phyloP scores from a whole-genome alignment of 495 filamentous ascomycete genomes.

The Apodospora peruviana region DNA sequence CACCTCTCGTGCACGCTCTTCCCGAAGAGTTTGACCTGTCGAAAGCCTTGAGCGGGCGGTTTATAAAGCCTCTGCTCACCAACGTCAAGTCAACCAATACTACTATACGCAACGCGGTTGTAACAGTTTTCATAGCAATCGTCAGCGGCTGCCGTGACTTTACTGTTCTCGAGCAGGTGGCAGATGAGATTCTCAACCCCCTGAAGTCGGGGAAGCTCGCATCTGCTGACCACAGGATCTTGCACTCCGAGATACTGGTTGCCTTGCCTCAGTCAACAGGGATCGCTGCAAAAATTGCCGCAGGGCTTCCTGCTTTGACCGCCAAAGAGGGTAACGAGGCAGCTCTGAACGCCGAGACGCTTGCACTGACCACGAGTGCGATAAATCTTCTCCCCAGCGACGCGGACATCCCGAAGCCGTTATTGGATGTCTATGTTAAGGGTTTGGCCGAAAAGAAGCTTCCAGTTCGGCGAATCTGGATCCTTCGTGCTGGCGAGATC shows the following conservation, averaged over 20 bases:
- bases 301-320: slow-evolving; percentile 56
- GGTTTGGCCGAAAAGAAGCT: slow-evolving; percentile 80
- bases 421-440: slow-evolving; percentile 68
- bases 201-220: slow-evolving; percentile 77
- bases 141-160: slow-evolving; percentile 55
- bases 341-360: slow-evolving; percentile 68
- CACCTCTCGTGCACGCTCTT: slow-evolving; percentile 62
- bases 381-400: slow-evolving; percentile 52
- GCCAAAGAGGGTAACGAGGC: slow-evolving; percentile 82
- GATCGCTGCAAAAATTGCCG: slow-evolving; percentile 59
- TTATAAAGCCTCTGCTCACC: slow-evolving; percentile 79
- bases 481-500: slow-evolving; percentile 64
- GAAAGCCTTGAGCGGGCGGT: slow-evolving; percentile 55
- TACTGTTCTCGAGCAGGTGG: slow-evolving; percentile 53
- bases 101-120: slow-evolving; percentile 65
- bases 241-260: slow-evolving; percentile 72
- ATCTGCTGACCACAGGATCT: slow-evolving; percentile 70
- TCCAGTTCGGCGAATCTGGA: slow-evolving; percentile 75
- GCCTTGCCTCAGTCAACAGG: slow-evolving; percentile 51
- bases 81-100: slow-evolving; percentile 86
- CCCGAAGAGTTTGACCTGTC: slow-evolving; percentile 71
- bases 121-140: slow-evolving; percentile 61
- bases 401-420: slow-evolving; percentile 53
- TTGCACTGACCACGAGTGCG: slow-evolving; percentile 59
- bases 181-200: slow-evolving; percentile 69